Percentiles rank a stretch among this genome's conserved stretches.
Conservation (phyloP, 208 protist genomes). For the Acanthamoeba quina region DNA sequence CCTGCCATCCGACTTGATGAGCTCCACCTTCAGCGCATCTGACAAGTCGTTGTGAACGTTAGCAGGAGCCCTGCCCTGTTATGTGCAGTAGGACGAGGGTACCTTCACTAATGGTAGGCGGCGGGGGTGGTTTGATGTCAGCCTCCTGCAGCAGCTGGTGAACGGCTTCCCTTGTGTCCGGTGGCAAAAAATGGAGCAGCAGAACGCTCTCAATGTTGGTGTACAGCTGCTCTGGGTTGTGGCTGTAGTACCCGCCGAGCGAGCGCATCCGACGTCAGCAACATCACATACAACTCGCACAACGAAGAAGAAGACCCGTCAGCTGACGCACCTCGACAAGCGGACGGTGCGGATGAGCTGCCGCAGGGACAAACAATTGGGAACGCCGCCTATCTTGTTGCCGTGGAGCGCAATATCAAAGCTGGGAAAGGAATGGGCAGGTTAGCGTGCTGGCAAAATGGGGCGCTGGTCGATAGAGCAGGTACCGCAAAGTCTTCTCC, state of each 20-base stretch:
- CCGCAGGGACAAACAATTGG: conserved; percentile 83
- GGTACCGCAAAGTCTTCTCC: conserved; percentile 79
- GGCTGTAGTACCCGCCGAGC: background rate
- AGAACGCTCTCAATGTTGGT: conserved; percentile 53
- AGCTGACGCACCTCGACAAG: conserved; percentile 42
- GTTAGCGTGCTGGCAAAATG: background rate
- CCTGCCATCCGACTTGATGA: background rate
- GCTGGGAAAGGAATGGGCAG: background rate
- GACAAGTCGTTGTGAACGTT: conserved; percentile 16
- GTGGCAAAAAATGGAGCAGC: conserved; percentile 58
- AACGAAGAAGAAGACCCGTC: background rate
- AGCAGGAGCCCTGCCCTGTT: background rate
- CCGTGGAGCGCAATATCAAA: conserved; percentile 45
- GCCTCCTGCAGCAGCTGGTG: conserved; percentile 56
- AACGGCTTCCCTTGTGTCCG: conserved; percentile 36
- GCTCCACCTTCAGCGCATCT: conserved; percentile 74
- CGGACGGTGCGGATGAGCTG: conserved; percentile 81
- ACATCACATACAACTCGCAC: background rate
- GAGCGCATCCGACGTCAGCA: too few relatives aligned
- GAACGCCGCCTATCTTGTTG: conserved; percentile 65
- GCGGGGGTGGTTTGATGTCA: conserved; percentile 19
- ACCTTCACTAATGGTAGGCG: background rate
- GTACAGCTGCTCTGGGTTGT: background rate
- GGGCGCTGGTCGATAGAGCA: background rate
- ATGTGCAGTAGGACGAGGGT: background rate